These are phyloP conservation scores for Lipomyces yamanashiensis DNA, from an alignment of 805 yeast genomes.

Conservation along the genomic window DNA sequence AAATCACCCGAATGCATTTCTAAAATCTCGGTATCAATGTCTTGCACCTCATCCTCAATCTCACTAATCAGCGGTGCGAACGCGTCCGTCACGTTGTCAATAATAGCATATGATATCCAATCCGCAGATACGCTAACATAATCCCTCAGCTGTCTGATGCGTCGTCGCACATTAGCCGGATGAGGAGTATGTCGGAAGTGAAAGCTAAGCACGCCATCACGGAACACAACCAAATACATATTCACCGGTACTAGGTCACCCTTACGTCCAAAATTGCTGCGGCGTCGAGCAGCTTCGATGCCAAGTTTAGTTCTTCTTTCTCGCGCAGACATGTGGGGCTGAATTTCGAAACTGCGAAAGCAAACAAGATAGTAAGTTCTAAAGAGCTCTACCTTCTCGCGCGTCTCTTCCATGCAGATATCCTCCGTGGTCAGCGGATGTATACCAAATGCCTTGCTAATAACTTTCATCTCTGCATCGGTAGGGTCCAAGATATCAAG, in stretches of 20 bases:
- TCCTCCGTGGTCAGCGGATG: conserved; percentile 98
- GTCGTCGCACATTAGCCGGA: conserved; percentile 90
- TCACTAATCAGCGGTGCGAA: conserved; percentile 96
- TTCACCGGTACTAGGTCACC: conserved; percentile 72
- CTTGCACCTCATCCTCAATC: conserved; percentile 90
- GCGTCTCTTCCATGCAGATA: conserved; percentile 86
- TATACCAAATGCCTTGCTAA: conserved; percentile 88
- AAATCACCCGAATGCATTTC: conserved; percentile 61
- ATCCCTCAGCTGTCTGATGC: conserved; percentile 85
- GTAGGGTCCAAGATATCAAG: conserved; percentile 89
- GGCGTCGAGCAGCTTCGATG: conserved; percentile 14
- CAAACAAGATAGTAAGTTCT: conserved; percentile 90
- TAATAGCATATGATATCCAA: conserved; percentile 95
- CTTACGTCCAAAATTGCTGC: conserved; percentile 25
- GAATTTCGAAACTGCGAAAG: conserved; percentile 82
- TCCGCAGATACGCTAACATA: conserved; percentile 89
- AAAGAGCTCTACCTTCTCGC: conserved; percentile 94
- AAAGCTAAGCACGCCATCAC: conserved; percentile 88
- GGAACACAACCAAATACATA: conserved; percentile 90
- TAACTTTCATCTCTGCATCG: conserved; percentile 93
- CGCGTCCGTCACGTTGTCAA: conserved; percentile 96
- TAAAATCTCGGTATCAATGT: conserved; percentile 90
- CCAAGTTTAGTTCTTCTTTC: conserved; percentile 43
- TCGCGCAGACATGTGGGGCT: conserved; percentile 46
- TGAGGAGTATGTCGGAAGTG: conserved; percentile 96